Base-by-base conservation (phyloP, 805 yeast genomes). In the baker's yeast (Saccharomyces cerevisiae) region DNA sequence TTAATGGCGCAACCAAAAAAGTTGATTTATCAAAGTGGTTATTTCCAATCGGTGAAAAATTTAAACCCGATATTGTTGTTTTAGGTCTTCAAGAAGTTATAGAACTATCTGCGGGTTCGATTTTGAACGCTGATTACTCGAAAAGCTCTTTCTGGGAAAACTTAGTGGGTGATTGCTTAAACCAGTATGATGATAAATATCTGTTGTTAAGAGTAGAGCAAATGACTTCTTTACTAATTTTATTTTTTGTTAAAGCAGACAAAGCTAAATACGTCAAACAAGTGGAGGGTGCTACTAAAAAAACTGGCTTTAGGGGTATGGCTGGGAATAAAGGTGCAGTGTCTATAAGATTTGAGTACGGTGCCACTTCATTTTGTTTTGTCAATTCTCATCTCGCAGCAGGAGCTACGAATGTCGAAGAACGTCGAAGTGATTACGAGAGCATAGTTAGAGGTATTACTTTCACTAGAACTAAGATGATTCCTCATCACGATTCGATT, bases 311-410 rank as follows among this genome's bases (percentile, higher is more conserved):
- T 53, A 97, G 97, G 41, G 99, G 99, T 48, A 92, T 94, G 73
- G 82, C 98, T 0, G 99, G 97, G 17, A 92, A 94, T 68, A 92
- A 92, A 69, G 99, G 99, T 48, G 97, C 95, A 3, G 95, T 91
- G 56, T 97, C 96, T 0, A 89, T 94, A 14, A 78, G 97, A 57
- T 87, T 92, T 70, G 81, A 85, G 51, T 89, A 79, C 69, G 94
- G 94, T 0, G 79, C 83, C 31, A 85, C 96, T 0, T 76, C 86
- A 1, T 85, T 90, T 64, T 90, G 95, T 58, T 81, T 90, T 65
- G 79, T 94, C 28, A 92, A 94, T 51, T 87, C 95, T 0, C 99
- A 94, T 73, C 73, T 94, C 60, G 96, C 99, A 0, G 97, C 99
- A 0, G 99, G 99, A 1, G 79, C 82, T 24, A 77, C 76, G 47